Evolutionary conservation across 805 yeast genomes (phyloP), one percentile per base, ranked within the genome.

Genomic region (Hanseniaspora lindneri): DNA sequence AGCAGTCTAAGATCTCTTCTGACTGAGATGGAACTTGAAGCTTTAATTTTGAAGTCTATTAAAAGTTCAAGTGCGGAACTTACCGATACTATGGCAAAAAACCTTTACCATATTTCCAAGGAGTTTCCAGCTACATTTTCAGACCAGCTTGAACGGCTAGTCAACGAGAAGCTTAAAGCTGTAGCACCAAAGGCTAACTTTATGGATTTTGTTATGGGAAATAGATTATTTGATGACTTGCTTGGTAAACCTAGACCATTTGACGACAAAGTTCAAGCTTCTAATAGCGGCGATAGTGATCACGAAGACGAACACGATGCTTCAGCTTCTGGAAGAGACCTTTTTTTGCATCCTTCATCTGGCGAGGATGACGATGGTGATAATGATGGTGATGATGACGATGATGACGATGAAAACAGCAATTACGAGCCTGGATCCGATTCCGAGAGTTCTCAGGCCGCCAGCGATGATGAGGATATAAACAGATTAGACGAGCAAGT

Each of bases 351-450:
- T 27, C 8, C 10, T 11, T 27, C 29, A 11, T 8, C 8, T 35
- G 27, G 21, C 13, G 27, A 21, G 9, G 27, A 35, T 17, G 37
- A 33, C 5, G 37, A 33, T 33, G 7, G 21, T 9, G 34, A 30
- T 27, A 11, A 27, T 30, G 33, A 13, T 9, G 6, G 33, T 25
- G 63, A 56, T 7, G 58, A 52, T 4, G 58, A 58, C 16, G 65
- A 63, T 44, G 62, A 62, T 7, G 63, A 63, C 52, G 44, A 44
- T 29, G 40, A 27, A 8, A 39, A 32, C 4, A 53, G 47, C 20
- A 51, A 49, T 11, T 27, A 8, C 8, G 29, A 27, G 10, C 10
- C 11, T 27, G 29, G 11, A 27, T 27, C n/a, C n/a, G n/a, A n/a
- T n/a, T n/a, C n/a, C n/a, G n/a, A n/a, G n/a, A n/a, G n/a, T n/a